Conservation (phyloP, 192 early-diverging fungal genomes). For the Rhizophagus clarus region DNA sequence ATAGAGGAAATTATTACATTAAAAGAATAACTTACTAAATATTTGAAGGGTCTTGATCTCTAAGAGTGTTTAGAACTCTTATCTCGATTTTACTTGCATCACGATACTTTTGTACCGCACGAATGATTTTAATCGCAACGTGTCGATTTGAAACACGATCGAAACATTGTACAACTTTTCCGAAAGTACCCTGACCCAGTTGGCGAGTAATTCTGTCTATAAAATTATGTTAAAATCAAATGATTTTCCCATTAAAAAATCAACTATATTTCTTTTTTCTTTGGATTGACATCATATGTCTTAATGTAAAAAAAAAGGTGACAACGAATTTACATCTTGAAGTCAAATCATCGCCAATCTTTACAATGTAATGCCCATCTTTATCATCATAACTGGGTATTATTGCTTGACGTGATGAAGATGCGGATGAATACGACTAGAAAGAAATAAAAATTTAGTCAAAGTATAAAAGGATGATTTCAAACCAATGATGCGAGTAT, state of each 20-base stretch:
- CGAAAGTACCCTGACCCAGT: slow-evolving; percentile 97
- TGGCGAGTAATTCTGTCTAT: slow-evolving; percentile 80
- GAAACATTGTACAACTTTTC: slow-evolving; percentile 90
- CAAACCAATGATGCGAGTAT: not conserved
- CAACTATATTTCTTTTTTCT: not conserved
- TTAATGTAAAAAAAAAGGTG: not conserved
- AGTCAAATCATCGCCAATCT: slow-evolving; percentile 71
- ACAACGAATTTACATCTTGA: slow-evolving; percentile 63
- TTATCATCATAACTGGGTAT: slow-evolving; percentile 76
- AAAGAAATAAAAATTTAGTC: too few species aligned
- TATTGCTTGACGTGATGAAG: slow-evolving; percentile 27
- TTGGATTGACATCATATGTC: too few species aligned
- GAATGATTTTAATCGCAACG: slow-evolving; percentile 93
- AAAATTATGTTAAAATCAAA: slow-evolving; percentile 5
- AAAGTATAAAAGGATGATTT: not conserved
- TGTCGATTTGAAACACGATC: slow-evolving; percentile 61
- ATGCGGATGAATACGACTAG: slow-evolving; percentile 18
- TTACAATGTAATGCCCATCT: slow-evolving; percentile 92
- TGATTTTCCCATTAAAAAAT: not conserved
- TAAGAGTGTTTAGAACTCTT: slow-evolving; percentile 78
- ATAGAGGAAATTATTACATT: too few species aligned
- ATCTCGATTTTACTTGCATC: slow-evolving; percentile 93
- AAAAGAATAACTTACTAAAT: slow-evolving; percentile 57
- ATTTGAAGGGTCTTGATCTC: slow-evolving; percentile 80
- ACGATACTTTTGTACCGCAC: slow-evolving; percentile 90